Evolutionary conservation across 2,329 filamentous ascomycete genomes (phyloP), one percentile per base, ranked within the genome.

Genomic region (Hypoxylon sp.): DNA sequence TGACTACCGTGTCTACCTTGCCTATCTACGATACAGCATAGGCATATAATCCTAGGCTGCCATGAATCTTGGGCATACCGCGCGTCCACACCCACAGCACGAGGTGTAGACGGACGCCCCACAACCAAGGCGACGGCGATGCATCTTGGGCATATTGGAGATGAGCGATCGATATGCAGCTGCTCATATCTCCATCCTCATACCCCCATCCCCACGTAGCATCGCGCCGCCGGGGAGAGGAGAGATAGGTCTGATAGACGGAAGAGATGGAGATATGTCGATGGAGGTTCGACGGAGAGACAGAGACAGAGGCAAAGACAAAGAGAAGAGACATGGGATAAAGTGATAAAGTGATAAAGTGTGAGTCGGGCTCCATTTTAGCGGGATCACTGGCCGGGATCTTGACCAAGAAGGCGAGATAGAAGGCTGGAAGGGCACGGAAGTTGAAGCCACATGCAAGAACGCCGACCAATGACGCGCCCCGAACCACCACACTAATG

Each of bases 371-470:
- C 37, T 49, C 56, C 52, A 49, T 55, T 40, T 63, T 62, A 62
- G 55, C 51, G 59, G 50, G 50, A 55, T 58, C 50, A 58, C 33
- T 54, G 33, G 7, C 55, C 37, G 41, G 56, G 56, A 54, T 62
- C 37, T 43, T 20, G 40, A 17, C 23, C n/a, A 42, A 42, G 21
- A 21, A n/a, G n/a, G n/a, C n/a, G n/a, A n/a, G n/a, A n/a, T n/a
- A n/a, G n/a, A n/a, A n/a, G n/a, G n/a, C n/a, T n/a, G n/a, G n/a
- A n/a, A n/a, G n/a, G n/a, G n/a, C n/a, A n/a, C n/a, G n/a, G n/a
- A n/a, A 17, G 6, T 52, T 23, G 46, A 63, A 64, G 58, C 58
- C 61, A 64, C 61, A 64, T 64, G 61, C 58, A 57, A 48, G 37
- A 42, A 15, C 10, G 9, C 29, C 31, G 42, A 23, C 61, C 61